These are phyloP conservation scores for Yamadazyma dendronema DNA, from an alignment of 1,139 yeast species.

Conservation along the genomic window DNA sequence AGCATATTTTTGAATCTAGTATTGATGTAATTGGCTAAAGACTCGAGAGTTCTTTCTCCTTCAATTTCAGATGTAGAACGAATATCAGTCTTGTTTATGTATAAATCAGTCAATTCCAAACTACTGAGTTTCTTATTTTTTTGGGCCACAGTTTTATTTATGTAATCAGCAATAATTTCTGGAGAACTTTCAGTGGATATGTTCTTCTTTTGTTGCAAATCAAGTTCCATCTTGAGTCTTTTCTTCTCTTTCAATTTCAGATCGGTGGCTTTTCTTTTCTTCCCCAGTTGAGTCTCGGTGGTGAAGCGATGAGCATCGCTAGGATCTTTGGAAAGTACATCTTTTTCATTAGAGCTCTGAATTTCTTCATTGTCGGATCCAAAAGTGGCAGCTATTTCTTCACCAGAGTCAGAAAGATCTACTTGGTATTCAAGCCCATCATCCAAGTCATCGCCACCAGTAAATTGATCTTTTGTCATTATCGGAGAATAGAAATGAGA, in stretches of 20 bases:
- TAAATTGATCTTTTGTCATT: constrained; percentile 7
- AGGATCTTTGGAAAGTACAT: not conserved
- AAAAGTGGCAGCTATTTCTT: constrained; percentile 4
- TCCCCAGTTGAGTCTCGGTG: constrained; percentile 10
- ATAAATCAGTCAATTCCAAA: constrained; percentile 60
- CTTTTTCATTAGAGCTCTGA: not conserved
- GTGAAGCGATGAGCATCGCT: constrained; percentile 1
- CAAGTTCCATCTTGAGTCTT: constrained; percentile 57
- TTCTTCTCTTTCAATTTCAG: constrained; percentile 50
- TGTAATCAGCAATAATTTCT: constrained; percentile 57
- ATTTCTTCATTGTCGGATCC: not conserved
- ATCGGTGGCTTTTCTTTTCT: constrained; percentile 31
- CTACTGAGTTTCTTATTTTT: constrained; percentile 57
- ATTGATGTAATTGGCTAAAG: constrained; percentile 45
- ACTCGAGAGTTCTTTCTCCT: constrained; percentile 46
- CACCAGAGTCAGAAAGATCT: constrained; percentile 26
- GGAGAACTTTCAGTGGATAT: constrained; percentile 49
- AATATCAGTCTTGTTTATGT: constrained; percentile 47
- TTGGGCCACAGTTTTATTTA: constrained; percentile 51
- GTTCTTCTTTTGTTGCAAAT: constrained; percentile 47
- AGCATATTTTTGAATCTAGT: constrained; percentile 45
- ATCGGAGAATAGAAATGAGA: constrained; percentile 11
- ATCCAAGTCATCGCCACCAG: constrained; percentile 54
- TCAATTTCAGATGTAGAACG: constrained; percentile 51
- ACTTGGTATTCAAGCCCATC: constrained; percentile 63